A percentile compares a stretch with the other conserved stretches of the same genome.
phyloP scores from a whole-genome alignment of 768 basidiomycete species.

The Amanita pseudoporphyria region DNA sequence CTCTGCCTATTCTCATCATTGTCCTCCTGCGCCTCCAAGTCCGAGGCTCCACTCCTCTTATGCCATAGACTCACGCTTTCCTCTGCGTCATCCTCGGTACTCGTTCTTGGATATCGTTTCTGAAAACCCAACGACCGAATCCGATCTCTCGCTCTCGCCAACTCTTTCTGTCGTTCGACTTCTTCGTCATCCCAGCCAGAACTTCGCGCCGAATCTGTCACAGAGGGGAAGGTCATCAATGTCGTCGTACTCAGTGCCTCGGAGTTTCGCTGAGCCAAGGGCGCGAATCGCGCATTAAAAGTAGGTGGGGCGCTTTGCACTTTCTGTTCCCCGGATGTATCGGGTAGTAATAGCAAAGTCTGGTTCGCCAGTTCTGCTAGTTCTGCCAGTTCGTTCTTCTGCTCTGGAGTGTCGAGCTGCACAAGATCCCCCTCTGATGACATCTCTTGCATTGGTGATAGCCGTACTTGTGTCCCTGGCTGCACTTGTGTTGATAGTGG shows the following conservation, averaged over 20 bases:
- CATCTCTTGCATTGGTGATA: background rate
- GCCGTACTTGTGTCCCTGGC: background rate
- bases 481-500: conserved; percentile 11
- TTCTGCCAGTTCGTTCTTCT: background rate
- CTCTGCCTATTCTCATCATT: conserved; percentile 15
- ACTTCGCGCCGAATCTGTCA: conserved; percentile 36
- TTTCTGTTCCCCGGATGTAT: conserved; percentile 22
- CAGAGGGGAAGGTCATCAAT: conserved; percentile 36
- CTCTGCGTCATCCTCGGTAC: conserved; percentile 45
- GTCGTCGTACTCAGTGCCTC: conserved; percentile 14
- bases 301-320: conserved; percentile 39
- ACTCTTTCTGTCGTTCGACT: conserved; percentile 15
- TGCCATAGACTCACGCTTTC: conserved; percentile 52
- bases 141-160: conserved; percentile 19
- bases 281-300: conserved; percentile 23
- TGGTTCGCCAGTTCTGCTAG: conserved; percentile 13
- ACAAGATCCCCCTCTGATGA: conserved; percentile 18
- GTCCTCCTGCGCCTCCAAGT: conserved; percentile 6
- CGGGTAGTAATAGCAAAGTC: conserved; percentile 23
- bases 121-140: conserved; percentile 21
- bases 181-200: conserved; percentile 28
- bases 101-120: conserved; percentile 39
- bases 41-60: conserved; percentile 15
- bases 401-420: conserved; percentile 16
- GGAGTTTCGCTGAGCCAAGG: conserved; percentile 17